Evolutionary conservation across 176 grass and related monocot genomes (phyloP).

Genomic region (Zea mays): Zm-B73-REFERENCE-NAM-5.0 NC_050098.1:60159501-60160000

Average conservation of each 20-base stretch:
- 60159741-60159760: constrained; percentile 35
- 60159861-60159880: constrained; percentile 51
- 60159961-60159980: constrained; percentile 87
- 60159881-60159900: constrained; percentile 52
- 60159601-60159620: too few species aligned
- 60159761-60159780: constrained; percentile 95
- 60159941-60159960: constrained; percentile 74
- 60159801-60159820: constrained; percentile 80
- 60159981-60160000: constrained; percentile 82
- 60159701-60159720: neutral
- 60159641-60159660: too few species aligned
- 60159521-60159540: too few species aligned
- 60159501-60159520: too few species aligned
- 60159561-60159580: too few species aligned
- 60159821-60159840: constrained; percentile 81
- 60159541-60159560: too few species aligned
- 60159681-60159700: too few species aligned
- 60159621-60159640: too few species aligned
- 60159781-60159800: constrained; percentile 81
- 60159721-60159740: constrained; percentile 13
- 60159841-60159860: constrained; percentile 81
- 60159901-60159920: constrained; percentile 89
- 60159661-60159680: too few species aligned
- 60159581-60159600: too few species aligned
- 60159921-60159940: constrained; percentile 92